phyloP scores from a whole-genome alignment of 73 alveolate genomes.

The Loxodes magnus region DNA sequence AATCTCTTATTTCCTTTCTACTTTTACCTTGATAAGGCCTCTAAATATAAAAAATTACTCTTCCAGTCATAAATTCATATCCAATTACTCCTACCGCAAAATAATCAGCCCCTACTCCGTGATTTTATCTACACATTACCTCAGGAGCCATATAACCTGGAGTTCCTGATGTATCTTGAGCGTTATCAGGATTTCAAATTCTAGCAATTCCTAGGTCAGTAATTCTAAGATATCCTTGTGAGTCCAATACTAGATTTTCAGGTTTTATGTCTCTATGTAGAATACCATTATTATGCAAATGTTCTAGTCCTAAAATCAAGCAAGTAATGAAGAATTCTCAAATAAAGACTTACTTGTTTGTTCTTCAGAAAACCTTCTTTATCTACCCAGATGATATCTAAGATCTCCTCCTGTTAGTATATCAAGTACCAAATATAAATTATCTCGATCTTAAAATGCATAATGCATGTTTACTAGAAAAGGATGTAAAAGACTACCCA shows the following conservation, averaged over 20 bases:
- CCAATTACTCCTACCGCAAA: constrained; percentile 90
- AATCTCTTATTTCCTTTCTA: constrained; percentile 63
- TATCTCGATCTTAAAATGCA: constrained; percentile 83
- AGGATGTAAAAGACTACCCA: constrained; percentile 57
- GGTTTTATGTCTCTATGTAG: constrained; percentile 95
- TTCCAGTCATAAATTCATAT: constrained; percentile 70
- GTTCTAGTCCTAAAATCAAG: constrained; percentile 56
- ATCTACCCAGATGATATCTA: constrained; percentile 60
- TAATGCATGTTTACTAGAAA: constrained; percentile 85
- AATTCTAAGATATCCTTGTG: constrained; percentile 60
- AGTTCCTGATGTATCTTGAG: constrained; percentile 79
- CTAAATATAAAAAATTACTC: constrained; percentile 24
- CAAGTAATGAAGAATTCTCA: constrained; percentile 60
- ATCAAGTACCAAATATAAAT: constrained; percentile 81
- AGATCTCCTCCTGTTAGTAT: constrained; percentile 79
- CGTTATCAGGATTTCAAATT: constrained; percentile 67
- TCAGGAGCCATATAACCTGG: constrained; percentile 92
- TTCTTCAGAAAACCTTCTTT: constrained; percentile 29
- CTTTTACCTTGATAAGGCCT: constrained; percentile 84
- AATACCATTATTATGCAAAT: constrained; percentile 70
- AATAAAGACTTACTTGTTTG: constrained; percentile 39
- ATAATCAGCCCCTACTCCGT: constrained; percentile 70
- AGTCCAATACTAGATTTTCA: constrained; percentile 84
- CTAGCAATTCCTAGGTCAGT: constrained; percentile 90
- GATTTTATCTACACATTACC: constrained; percentile 59